Evolutionary conservation across 2,329 filamentous ascomycete genomes (phyloP).

Genomic region (Paraphaeosphaeria minitans): DNA sequence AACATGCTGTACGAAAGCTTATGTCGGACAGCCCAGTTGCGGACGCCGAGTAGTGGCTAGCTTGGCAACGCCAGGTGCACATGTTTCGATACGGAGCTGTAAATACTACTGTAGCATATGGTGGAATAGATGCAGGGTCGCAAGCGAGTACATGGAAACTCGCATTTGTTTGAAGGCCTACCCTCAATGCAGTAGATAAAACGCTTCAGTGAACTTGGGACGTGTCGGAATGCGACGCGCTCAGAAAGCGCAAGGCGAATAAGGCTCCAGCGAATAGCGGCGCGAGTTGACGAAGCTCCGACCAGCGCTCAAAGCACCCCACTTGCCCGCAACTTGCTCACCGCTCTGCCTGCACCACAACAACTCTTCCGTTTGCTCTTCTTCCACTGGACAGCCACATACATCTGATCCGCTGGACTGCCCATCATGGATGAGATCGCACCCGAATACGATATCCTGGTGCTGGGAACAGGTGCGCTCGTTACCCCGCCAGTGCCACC

Average conservation of each 20-base stretch:
- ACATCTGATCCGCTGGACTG: slow-evolving; percentile 10
- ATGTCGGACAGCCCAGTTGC: not conserved
- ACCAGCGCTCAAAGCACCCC: slow-evolving; percentile 20
- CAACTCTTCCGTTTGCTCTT: slow-evolving; percentile 13
- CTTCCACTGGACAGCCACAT: not conserved
- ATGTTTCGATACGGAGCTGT: not conserved
- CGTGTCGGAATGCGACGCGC: slow-evolving; percentile 1
- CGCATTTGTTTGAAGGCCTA: not conserved
- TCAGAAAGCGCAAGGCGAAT: slow-evolving; percentile 1
- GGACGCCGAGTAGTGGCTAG: not conserved
- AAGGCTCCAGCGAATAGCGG: slow-evolving; percentile 27
- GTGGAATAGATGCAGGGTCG: not conserved
- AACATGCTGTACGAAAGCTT: not conserved
- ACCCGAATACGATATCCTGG: slow-evolving; percentile 97
- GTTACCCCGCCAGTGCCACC: slow-evolving; percentile 46
- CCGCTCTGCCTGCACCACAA: slow-evolving; percentile 33
- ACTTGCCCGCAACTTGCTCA: slow-evolving; percentile 27
- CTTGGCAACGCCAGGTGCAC: not conserved
- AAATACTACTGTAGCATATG: not conserved
- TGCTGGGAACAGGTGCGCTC: slow-evolving; percentile 91
- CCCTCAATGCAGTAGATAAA: not conserved
- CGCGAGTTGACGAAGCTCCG: slow-evolving; percentile 37
- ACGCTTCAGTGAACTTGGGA: not conserved
- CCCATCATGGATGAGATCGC: slow-evolving; percentile 93
- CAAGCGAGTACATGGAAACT: not conserved